Conservation (phyloP, 2,329 filamentous ascomycete species). For the Stemphylium vesicarium region DNA sequence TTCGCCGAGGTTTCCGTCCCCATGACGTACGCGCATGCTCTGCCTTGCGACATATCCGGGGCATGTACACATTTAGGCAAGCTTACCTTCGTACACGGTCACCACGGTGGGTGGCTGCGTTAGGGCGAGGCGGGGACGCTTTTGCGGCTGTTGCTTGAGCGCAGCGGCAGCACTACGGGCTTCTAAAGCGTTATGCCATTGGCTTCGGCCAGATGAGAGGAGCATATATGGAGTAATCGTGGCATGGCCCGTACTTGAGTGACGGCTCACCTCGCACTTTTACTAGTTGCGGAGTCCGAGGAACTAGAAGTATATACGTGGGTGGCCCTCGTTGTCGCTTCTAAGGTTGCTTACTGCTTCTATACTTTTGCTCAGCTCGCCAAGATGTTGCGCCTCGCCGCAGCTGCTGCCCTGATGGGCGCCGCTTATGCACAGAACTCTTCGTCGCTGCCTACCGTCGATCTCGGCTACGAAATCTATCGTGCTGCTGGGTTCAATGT, state of each 20-base stretch:
- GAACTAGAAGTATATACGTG: not conserved
- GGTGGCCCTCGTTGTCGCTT: not conserved
- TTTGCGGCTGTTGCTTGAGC: slow-evolving; percentile 1
- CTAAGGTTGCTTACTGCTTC: not conserved
- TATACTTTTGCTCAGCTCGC: not conserved
- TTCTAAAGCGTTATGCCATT: not conserved
- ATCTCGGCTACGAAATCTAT: slow-evolving; percentile 62
- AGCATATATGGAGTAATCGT: slow-evolving; percentile 3
- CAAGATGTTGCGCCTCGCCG: slow-evolving; percentile 32
- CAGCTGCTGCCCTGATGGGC: slow-evolving; percentile 29
- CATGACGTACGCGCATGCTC: slow-evolving; percentile 7
- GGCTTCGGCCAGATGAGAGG: slow-evolving; percentile 5
- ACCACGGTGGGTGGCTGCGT: slow-evolving; percentile 2
- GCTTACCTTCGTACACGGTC: not conserved
- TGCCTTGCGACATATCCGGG: slow-evolving; percentile 2
- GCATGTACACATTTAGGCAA: slow-evolving; percentile 1
- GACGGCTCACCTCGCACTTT: not conserved
- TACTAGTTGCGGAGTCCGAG: not conserved
- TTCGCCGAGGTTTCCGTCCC: slow-evolving; percentile 6
- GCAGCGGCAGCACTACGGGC: slow-evolving; percentile 1
- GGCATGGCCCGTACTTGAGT: not conserved
- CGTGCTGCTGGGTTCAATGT: slow-evolving; percentile 56
- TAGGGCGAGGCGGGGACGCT: not conserved
- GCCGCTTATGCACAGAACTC: slow-evolving; percentile 32
- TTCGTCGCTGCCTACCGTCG: slow-evolving; percentile 53